phyloP scores from a whole-genome alignment of 805 yeast genomes.

The Candida silvicultrix region DNA sequence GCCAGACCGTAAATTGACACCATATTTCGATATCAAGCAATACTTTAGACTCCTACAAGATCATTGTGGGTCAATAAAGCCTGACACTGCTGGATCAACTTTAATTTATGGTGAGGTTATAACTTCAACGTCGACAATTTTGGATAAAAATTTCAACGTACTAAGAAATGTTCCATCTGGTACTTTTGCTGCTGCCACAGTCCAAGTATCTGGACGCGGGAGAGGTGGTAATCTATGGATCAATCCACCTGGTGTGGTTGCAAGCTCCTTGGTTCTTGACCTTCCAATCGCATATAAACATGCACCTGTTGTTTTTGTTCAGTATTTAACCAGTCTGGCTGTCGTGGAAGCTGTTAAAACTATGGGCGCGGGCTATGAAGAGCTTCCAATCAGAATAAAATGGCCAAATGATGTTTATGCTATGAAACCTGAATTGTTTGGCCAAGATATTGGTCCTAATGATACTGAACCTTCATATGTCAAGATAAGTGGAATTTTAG shows the following conservation, averaged over 20 bases:
- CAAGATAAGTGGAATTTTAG: slow-evolving; percentile 79
- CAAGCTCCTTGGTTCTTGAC: slow-evolving; percentile 65
- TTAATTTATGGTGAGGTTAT: slow-evolving; percentile 82
- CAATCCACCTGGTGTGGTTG: slow-evolving; percentile 87
- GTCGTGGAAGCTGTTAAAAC: slow-evolving; percentile 68
- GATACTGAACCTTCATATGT: slow-evolving; percentile 61
- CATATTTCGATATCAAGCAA: slow-evolving; percentile 59
- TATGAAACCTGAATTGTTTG: slow-evolving; percentile 55
- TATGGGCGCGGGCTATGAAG: slow-evolving; percentile 58
- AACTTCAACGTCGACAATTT: slow-evolving; percentile 76
- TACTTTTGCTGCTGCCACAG: slow-evolving; percentile 57
- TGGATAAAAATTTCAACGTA: slow-evolving; percentile 65
- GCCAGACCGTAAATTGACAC: slow-evolving; percentile 54
- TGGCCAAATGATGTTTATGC: slow-evolving; percentile 97
- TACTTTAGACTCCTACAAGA: slow-evolving; percentile 44
- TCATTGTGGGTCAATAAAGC: slow-evolving; percentile 24
- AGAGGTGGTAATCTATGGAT: slow-evolving; percentile 95
- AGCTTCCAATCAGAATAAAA: slow-evolving; percentile 74
- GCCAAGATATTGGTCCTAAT: slow-evolving; percentile 31
- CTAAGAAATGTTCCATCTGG: slow-evolving; percentile 65
- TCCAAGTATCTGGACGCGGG: slow-evolving; percentile 89
- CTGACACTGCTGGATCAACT: slow-evolving; percentile 47
- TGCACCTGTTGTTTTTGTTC: slow-evolving; percentile 73
- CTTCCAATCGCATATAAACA: slow-evolving; percentile 38
- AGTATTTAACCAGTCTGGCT: slow-evolving; percentile 80